These are phyloP conservation scores for Nymphaea colorata DNA, from an alignment of 164 flowering plant species.

Conservation along the genomic window DNA sequence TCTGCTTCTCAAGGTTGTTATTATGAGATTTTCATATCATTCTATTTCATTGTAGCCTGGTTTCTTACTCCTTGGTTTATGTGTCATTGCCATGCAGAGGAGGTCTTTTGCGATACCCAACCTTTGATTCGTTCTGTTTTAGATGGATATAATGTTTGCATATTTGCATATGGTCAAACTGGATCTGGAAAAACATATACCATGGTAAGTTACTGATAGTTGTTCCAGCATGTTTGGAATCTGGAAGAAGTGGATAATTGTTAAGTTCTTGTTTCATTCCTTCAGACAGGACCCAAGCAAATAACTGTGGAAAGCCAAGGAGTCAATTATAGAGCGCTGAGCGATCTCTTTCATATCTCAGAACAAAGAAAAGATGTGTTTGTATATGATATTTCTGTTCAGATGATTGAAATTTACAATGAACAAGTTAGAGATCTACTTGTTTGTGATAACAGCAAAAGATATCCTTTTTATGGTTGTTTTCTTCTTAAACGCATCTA, in stretches of 20 bases:
- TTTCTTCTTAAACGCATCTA: conserved; percentile 1
- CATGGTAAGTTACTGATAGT: conserved; percentile 45
- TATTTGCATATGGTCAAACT: conserved; percentile 99
- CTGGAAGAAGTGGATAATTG: not conserved
- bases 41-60: not conserved
- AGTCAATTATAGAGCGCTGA: conserved; percentile 84
- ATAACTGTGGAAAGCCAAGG: conserved; percentile 80
- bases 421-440: conserved; percentile 99
- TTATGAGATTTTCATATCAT: not conserved
- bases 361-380: conserved; percentile 79
- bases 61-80: not conserved
- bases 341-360: conserved; percentile 71
- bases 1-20: conserved; percentile 80
- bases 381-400: conserved; percentile 77
- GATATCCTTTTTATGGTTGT: conserved; percentile 64
- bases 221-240: not conserved
- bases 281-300: conserved; percentile 81
- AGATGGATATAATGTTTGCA: conserved; percentile 97
- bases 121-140: conserved; percentile 93
- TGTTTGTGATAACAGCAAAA: conserved; percentile 71
- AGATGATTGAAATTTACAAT: conserved; percentile 97
- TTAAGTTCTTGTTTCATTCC: not conserved
- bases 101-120: conserved; percentile 86
- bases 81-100: conserved; percentile 32
- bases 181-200: conserved; percentile 97